phyloP scores from a whole-genome alignment of 805 yeast genomes.

The Cyberlindnera bimundalis region DNA sequence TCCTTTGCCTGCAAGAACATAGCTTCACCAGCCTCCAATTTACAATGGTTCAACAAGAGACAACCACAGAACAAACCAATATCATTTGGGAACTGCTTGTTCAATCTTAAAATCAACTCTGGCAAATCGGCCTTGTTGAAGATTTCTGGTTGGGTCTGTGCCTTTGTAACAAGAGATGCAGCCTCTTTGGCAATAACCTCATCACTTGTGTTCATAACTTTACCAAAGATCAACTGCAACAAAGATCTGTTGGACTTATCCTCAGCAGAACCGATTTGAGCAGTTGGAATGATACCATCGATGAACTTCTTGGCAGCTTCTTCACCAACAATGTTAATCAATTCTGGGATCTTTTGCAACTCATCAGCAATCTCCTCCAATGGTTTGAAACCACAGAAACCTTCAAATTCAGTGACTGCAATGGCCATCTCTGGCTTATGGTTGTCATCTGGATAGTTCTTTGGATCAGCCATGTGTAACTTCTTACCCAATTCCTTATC shows the following conservation, averaged over 20 bases:
- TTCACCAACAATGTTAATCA: constrained; percentile 64
- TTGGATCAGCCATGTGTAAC: constrained; percentile 79
- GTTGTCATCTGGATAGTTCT: constrained; percentile 94
- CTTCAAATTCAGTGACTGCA: constrained; percentile 94
- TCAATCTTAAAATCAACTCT: constrained; percentile 68
- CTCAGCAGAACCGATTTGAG: constrained; percentile 42
- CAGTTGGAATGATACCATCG: constrained; percentile 41
- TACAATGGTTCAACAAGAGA: constrained; percentile 83
- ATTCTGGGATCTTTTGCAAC: constrained; percentile 73
- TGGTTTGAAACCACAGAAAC: constrained; percentile 97
- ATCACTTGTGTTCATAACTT: constrained; percentile 81
- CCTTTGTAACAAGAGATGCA: constrained; percentile 60
- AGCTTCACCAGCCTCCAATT: constrained; percentile 84
- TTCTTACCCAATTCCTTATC: constrained; percentile 79
- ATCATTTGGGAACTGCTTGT: constrained; percentile 89
- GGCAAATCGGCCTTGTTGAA: constrained; percentile 58
- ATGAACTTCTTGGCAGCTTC: constrained; percentile 54
- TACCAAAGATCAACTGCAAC: constrained; percentile 71
- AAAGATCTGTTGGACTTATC: constrained; percentile 59
- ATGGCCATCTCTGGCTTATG: constrained; percentile 99
- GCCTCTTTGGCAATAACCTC: constrained; percentile 54
- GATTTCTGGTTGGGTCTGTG: constrained; percentile 52
- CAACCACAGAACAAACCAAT: constrained; percentile 96
- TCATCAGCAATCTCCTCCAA: constrained; percentile 69
- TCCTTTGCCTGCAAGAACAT: constrained; percentile 95